Evolutionary conservation across 2,329 filamentous ascomycete genomes (phyloP).

Genomic region (Exophiala sp.): DNA sequence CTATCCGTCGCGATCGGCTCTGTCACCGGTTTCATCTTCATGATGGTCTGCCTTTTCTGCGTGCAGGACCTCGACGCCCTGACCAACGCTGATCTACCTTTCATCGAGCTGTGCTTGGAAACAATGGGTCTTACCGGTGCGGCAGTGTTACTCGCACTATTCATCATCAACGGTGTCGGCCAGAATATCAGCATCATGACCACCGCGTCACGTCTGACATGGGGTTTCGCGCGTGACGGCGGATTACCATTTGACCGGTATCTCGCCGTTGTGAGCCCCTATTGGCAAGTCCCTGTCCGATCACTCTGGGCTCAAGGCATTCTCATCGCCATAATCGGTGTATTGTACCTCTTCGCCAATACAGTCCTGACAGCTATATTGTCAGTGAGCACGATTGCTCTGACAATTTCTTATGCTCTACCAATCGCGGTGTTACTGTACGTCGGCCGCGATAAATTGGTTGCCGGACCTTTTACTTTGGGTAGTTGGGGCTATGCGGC

Average conservation of each 20-base stretch:
- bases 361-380: slow-evolving; percentile 54
- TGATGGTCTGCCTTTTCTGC: slow-evolving; percentile 52
- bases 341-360: slow-evolving; percentile 54
- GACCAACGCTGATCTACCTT: slow-evolving; percentile 44
- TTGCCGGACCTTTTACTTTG: slow-evolving; percentile 44
- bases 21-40: slow-evolving; percentile 51
- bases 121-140: slow-evolving; percentile 42
- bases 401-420: slow-evolving; percentile 52
- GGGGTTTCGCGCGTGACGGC: slow-evolving; percentile 55
- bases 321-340: slow-evolving; percentile 48
- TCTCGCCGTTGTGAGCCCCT: slow-evolving; percentile 44
- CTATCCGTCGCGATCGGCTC: slow-evolving; percentile 51
- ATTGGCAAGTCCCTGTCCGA: slow-evolving; percentile 53
- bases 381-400: slow-evolving; percentile 55
- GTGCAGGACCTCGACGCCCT: slow-evolving; percentile 47
- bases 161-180: slow-evolving; percentile 55
- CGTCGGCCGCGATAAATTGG: slow-evolving; percentile 53
- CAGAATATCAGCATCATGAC: slow-evolving; percentile 53
- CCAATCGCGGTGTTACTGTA: slow-evolving; percentile 50
- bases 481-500: slow-evolving; percentile 44
- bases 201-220: slow-evolving; percentile 52
- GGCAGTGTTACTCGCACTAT: slow-evolving; percentile 51
- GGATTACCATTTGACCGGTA: slow-evolving; percentile 47
- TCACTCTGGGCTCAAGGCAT: slow-evolving; percentile 52
- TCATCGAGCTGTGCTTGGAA: slow-evolving; percentile 48